These are phyloP conservation scores for Fraxinus sp. DNA, from an alignment of 305 asterid genomes.

Conservation along the genomic window DNA sequence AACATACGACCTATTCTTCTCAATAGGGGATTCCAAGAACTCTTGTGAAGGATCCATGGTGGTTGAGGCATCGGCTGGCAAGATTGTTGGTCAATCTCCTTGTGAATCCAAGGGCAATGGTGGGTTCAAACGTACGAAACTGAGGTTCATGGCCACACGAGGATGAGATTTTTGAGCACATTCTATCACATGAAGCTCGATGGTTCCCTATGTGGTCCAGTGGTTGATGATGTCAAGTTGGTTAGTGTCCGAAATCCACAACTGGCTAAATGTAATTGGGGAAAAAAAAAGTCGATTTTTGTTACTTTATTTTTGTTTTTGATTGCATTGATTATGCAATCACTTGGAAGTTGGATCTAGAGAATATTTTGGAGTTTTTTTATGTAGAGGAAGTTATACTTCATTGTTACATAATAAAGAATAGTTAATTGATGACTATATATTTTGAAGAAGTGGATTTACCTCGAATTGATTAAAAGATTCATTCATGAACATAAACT, in stretches of 20 bases:
- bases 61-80: constrained; percentile 68
- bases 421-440: too few relatives aligned
- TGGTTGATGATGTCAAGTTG: constrained; percentile 68
- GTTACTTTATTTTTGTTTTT: neutral
- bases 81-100: constrained; percentile 35
- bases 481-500: too few relatives aligned
- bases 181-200: constrained; percentile 72
- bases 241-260: constrained; percentile 33
- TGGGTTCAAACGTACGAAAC: constrained; percentile 46
- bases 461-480: too few relatives aligned
- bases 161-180: constrained; percentile 66
- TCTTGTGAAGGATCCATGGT: constrained; percentile 69
- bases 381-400: too few relatives aligned
- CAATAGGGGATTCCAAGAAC: constrained; percentile 66
- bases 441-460: too few relatives aligned
- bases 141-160: constrained; percentile 55
- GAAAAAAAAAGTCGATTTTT: neutral
- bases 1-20: constrained; percentile 49
- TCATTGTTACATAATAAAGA: too few relatives aligned
- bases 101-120: constrained; percentile 66
- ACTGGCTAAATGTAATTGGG: neutral
- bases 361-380: neutral
- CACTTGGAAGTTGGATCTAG: too few relatives aligned
- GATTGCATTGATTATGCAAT: neutral
- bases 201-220: constrained; percentile 80